Base-by-base conservation (phyloP, 2,329 filamentous ascomycete genomes). In the Diaporthe ilicicola region DNA sequence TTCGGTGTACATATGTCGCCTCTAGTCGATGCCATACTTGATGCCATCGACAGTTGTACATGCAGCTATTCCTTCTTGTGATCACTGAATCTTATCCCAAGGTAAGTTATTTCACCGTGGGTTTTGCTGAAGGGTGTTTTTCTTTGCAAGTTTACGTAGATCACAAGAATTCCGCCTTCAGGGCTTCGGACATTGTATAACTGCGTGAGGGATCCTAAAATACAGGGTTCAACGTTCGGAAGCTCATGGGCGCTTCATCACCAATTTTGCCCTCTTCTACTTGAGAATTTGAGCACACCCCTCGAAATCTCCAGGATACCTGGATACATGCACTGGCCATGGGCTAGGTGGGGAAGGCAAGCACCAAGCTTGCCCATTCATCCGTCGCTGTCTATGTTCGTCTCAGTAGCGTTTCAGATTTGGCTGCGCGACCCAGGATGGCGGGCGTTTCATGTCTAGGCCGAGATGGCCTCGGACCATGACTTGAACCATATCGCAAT, bases 401-500 rank as follows among this genome's bases (percentile, higher is more conserved):
- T 77, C 76, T 77, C 76, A 77, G 75, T 55, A 73, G 62, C 22
- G 74, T 77, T 75, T 76, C 73, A 75, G 68, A 68, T 70, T 56
- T 67, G n/a, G 65, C 59, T 67, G 50, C 44, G 53, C 65, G 44
- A 55, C n/a, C 53, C 51, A 46, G 39, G 37, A n/a, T 67, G 50
- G 51, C 39, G 22, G 39, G 29, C 53, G 65, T 68, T 68, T 68
- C 65, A 68, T 27, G 22, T 68, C 17, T 29, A 39, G 53, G 53
- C 53, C 42, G 53, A 55, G 55, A 42, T 59, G 66, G 53, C 66
- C 53, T 64, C 59, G 66, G 53, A 59, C 42, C 53, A 50, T 29
- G 53, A 55, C 66, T 22, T 37, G 27, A 64, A 64, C 59, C 44
- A 37, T 8, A 37, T 34, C 59, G 44, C n/a, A 17, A 48, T 48